phyloP scores from a whole-genome alignment of 148 eudicot species.

The Gaultheria prostrata region DNA sequence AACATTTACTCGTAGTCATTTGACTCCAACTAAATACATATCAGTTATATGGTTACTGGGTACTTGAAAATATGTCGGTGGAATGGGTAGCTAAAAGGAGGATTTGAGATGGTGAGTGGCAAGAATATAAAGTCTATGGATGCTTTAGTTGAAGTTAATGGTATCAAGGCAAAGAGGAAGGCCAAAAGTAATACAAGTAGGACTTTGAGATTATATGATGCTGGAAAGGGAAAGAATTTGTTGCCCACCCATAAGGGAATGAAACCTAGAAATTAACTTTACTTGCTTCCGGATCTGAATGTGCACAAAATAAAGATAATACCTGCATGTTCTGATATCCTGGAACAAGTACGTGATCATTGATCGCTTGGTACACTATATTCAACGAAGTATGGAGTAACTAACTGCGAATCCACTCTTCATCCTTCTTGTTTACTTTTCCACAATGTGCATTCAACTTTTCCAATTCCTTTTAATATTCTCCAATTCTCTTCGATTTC shows the following conservation, averaged over 20 bases:
- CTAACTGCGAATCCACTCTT: not conserved
- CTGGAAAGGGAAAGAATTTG: not conserved
- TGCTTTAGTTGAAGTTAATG: not conserved
- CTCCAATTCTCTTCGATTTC: constrained; percentile 1
- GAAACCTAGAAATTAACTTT: not conserved
- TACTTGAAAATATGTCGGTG: not conserved
- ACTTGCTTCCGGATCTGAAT: not conserved
- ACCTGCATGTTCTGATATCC: not conserved
- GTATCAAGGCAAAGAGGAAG: not conserved
- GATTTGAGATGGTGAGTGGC: not conserved
- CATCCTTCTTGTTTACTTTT: not conserved
- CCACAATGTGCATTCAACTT: not conserved
- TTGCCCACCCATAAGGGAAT: not conserved
- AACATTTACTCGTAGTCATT: not conserved
- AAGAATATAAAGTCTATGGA: not conserved
- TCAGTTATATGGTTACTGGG: not conserved
- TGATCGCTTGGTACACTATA: not conserved
- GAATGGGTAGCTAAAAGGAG: not conserved
- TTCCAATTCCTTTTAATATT: constrained; percentile 12
- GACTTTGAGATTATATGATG: not conserved
- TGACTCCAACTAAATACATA: not conserved
- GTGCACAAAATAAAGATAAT: not conserved
- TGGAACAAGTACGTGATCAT: not conserved
- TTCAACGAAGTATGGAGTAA: not conserved
- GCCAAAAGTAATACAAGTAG: not conserved